Conservation (phyloP, 768 basidiomycete genomes). For the Pleurotus cornucopiae region DNA sequence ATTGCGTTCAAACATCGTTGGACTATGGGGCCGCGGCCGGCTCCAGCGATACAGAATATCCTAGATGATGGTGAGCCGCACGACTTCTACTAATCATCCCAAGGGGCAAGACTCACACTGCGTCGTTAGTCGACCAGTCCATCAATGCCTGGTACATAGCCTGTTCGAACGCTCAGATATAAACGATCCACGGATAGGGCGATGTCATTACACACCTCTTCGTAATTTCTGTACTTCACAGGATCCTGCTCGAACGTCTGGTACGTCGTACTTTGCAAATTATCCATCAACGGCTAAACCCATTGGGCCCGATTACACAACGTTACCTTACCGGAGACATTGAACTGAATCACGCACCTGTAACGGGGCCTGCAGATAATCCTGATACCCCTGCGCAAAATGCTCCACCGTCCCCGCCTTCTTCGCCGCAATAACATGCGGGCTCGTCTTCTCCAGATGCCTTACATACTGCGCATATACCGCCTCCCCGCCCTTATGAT, state of each 20-base stretch:
- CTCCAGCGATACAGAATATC: constrained; percentile 87
- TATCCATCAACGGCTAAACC: constrained; percentile 90
- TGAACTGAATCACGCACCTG: constrained; percentile 48
- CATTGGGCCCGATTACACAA: not conserved
- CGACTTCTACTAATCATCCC: not conserved
- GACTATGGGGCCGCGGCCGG: constrained; percentile 91
- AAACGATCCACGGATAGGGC: too few species aligned
- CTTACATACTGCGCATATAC: constrained; percentile 90
- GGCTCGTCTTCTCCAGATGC: constrained; percentile 78
- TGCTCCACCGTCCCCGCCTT: constrained; percentile 78
- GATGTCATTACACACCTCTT: constrained; percentile 54
- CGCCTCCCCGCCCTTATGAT: constrained; percentile 74
- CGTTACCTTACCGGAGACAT: not conserved
- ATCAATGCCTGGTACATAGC: constrained; percentile 78
- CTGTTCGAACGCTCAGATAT: constrained; percentile 28
- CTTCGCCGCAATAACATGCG: constrained; percentile 56
- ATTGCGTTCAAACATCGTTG: constrained; percentile 79
- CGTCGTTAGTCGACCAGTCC: constrained; percentile 58
- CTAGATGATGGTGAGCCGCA: constrained; percentile 33
- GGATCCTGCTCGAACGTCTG: constrained; percentile 98
- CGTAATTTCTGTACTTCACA: constrained; percentile 92
- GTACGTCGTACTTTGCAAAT: constrained; percentile 92
- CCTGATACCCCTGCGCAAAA: constrained; percentile 91
- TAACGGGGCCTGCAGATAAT: constrained; percentile 91
- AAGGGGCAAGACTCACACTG: constrained; percentile 48